Evolutionary conservation across 2,329 filamentous ascomycete genomes (phyloP).

Genomic region (Emydomyces testavorans): DNA sequence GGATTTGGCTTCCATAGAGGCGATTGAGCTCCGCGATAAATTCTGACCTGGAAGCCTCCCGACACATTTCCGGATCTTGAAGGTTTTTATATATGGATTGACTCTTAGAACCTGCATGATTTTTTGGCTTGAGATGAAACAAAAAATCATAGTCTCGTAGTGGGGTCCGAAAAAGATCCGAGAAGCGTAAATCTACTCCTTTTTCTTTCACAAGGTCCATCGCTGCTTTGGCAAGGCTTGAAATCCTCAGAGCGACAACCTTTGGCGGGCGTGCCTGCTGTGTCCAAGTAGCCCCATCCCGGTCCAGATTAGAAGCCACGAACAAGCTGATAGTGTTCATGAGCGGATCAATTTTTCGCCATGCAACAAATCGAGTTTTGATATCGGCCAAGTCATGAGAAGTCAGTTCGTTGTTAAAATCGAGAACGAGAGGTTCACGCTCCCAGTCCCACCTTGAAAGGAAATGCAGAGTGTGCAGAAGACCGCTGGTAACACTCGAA

Average conservation of each 20-base stretch:
- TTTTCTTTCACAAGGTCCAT: slow-evolving; percentile 48
- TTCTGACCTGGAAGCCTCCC: slow-evolving; percentile 48
- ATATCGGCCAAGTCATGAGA: slow-evolving; percentile 51
- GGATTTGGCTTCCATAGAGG: slow-evolving; percentile 55
- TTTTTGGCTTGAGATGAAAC: slow-evolving; percentile 55
- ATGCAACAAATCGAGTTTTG: slow-evolving; percentile 62
- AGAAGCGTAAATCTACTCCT: slow-evolving; percentile 44
- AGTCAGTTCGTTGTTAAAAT: slow-evolving; percentile 54
- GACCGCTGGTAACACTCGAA: slow-evolving; percentile 64
- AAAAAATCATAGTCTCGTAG: slow-evolving; percentile 74
- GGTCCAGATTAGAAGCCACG: slow-evolving; percentile 66
- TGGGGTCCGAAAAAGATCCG: slow-evolving; percentile 59
- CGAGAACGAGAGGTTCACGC: slow-evolving; percentile 66
- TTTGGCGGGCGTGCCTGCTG: slow-evolving; percentile 58
- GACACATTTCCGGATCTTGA: slow-evolving; percentile 40
- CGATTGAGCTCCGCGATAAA: slow-evolving; percentile 57
- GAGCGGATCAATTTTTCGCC: slow-evolving; percentile 75
- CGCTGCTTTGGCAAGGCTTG: slow-evolving; percentile 66
- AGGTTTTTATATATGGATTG: slow-evolving; percentile 62
- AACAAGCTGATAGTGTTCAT: slow-evolving; percentile 78
- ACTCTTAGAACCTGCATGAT: slow-evolving; percentile 29
- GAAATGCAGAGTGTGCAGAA: slow-evolving; percentile 67
- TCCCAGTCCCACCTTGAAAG: slow-evolving; percentile 89
- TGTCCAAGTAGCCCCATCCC: slow-evolving; percentile 69
- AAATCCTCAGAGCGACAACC: slow-evolving; percentile 75